Base-by-base conservation (phyloP, 225 moss, liverwort and hornwort species). In the Physcomitrium patens region DNA sequence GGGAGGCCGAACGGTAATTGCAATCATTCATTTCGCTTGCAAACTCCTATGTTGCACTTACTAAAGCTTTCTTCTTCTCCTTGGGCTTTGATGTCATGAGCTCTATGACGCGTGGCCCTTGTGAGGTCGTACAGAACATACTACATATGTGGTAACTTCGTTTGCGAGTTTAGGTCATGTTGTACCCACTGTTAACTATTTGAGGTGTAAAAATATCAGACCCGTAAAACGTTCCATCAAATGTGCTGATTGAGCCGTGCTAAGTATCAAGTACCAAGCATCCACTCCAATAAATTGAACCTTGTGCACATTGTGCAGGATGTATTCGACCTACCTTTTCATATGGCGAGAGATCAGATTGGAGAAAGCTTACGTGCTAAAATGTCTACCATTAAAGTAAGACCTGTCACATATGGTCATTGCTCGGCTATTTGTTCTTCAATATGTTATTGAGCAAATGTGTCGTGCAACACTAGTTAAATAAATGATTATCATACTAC, bases 341-440 rank as follows among this genome's bases (percentile, higher is more conserved):
- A 91, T 74, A 93, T 93, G 87, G 93, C 93, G 26, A 91, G 91
- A 79, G 91, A 91, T 77, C 93, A 93, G 79, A 93, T 93, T 60
- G 93, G 91, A 67, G 91, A 93, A 77, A 93, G 93, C 60, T 55
- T 93, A 69, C 82, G 93, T 61, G 83, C 79, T 42, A 93, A 93
- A 79, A 93, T 93, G 93, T 82, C 93, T 12, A 91, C 89, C 69
- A 93, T 93, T 60, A 93, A 91, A 84, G 91, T 84, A 65, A 65
- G 61, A 19, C 27, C 27, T 55, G 18, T 28, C 18, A 45, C 56
- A 27, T 46, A 9, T 65, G n/a, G 54, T 56, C 55, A 74, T 55
- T 65, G 46, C 18, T 57, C 13, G 45, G 9, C 20, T 63, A 28
- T 23, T 12, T 2, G 54, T 23, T 55, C 23, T 54, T 64, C 20